A percentile compares a stretch with the other conserved stretches of the same genome.
These are phyloP conservation scores for Pythium aquatile DNA, from an alignment of 352 stramenopile species.

Conservation along the genomic window DNA sequence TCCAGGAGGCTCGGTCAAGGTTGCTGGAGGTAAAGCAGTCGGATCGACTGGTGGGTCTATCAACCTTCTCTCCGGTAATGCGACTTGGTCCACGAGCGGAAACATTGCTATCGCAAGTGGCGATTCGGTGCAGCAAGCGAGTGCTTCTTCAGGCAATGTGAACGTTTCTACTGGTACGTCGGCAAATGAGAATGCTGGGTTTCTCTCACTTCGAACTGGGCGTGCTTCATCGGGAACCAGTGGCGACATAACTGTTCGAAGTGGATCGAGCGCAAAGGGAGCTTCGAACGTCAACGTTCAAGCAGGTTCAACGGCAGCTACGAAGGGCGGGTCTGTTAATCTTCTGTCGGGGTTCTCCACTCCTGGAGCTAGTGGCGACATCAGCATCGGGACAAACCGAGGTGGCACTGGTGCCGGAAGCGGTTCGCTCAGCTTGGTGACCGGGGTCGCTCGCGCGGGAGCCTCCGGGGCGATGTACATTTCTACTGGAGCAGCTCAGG, in stretches of 20 bases:
- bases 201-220: constrained; percentile 42
- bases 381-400: constrained; percentile 58
- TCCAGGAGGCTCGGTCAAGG: constrained; percentile 45
- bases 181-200: constrained; percentile 42
- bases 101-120: constrained; percentile 54
- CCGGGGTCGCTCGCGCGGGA: constrained; percentile 38
- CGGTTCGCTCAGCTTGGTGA: constrained; percentile 48
- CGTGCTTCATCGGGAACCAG: constrained; percentile 42
- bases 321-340: constrained; percentile 49
- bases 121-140: constrained; percentile 40
- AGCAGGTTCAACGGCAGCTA: constrained; percentile 41
- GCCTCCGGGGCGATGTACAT: constrained; percentile 70
- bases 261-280: constrained; percentile 42
- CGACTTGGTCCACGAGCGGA: constrained; percentile 58
- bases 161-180: constrained; percentile 43
- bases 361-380: constrained; percentile 46
- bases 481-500: constrained; percentile 54
- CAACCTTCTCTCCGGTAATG: constrained; percentile 47
- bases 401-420: constrained; percentile 54
- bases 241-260: constrained; percentile 54
- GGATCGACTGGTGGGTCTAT: constrained; percentile 57
- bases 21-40: constrained; percentile 47
- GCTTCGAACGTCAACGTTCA: constrained; percentile 50
- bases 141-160: constrained; percentile 43
- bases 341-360: constrained; percentile 48